Evolutionary conservation across 2,329 filamentous ascomycete species (phyloP).

Genomic region (Aureobasidium sp.): DNA sequence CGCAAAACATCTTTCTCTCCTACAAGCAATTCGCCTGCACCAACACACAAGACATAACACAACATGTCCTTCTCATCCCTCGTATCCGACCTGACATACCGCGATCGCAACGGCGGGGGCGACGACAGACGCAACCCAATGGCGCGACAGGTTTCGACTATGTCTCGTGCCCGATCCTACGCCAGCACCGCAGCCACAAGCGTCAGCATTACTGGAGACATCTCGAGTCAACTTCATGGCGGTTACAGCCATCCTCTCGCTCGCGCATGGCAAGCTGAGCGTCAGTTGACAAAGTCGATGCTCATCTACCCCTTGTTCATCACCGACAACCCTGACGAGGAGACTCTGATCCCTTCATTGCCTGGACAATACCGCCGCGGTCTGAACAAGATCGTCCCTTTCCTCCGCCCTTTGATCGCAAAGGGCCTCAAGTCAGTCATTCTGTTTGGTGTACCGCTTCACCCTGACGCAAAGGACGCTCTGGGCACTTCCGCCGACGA

Average conservation of each 20-base stretch:
- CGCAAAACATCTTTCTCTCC: not conserved
- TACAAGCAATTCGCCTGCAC: not conserved
- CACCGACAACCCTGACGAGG: slow-evolving; percentile 87
- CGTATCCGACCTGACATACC: slow-evolving; percentile 43
- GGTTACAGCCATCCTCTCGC: slow-evolving; percentile 45
- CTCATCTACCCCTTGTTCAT: slow-evolving; percentile 97
- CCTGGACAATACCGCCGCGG: slow-evolving; percentile 86
- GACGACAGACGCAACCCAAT: slow-evolving; percentile 32
- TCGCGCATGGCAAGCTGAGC: slow-evolving; percentile 43
- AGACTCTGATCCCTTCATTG: slow-evolving; percentile 80
- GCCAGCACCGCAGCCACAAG: slow-evolving; percentile 44
- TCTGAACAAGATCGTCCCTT: slow-evolving; percentile 74
- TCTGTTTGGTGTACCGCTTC: slow-evolving; percentile 86
- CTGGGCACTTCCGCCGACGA: slow-evolving; percentile 90
- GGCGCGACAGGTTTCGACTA: slow-evolving; percentile 18
- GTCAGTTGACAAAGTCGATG: slow-evolving; percentile 66
- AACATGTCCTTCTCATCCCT: slow-evolving; percentile 45
- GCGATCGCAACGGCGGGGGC: slow-evolving; percentile 32
- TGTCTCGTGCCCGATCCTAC: slow-evolving; percentile 40
- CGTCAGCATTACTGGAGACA: slow-evolving; percentile 43
- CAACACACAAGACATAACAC: not conserved
- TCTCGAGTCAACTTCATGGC: slow-evolving; percentile 43
- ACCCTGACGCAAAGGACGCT: slow-evolving; percentile 73
- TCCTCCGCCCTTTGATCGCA: slow-evolving; percentile 74
- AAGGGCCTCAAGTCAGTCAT: slow-evolving; percentile 92